Percentiles rank a stretch among this genome's conserved stretches.
Evolutionary conservation across 1,284 basidiomycete genomes (phyloP).

Genomic region (Moesziomyces globuligerus): DNA sequence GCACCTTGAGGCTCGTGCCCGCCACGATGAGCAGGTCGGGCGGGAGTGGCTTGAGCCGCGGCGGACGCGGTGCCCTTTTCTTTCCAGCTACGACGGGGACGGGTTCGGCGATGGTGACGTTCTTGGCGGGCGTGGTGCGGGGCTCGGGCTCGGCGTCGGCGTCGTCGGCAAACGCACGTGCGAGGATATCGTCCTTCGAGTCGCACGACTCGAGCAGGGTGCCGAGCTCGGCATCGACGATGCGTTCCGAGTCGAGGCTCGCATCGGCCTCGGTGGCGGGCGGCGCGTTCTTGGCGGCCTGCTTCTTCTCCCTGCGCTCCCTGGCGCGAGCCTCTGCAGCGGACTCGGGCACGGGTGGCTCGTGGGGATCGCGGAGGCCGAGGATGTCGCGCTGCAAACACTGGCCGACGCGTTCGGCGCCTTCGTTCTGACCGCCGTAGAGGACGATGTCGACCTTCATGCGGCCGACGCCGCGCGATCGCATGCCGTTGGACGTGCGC

Average conservation of each 20-base stretch:
- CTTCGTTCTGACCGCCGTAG: constrained; percentile 88
- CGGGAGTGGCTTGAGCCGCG: constrained; percentile 67
- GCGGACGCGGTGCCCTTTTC: constrained; percentile 26
- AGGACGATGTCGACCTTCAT: constrained; percentile 87
- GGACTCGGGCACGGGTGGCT: constrained; percentile 62
- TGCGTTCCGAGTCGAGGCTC: constrained; percentile 32
- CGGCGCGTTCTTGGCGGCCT: constrained; percentile 18
- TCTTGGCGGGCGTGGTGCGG: constrained; percentile 12
- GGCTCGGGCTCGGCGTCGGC: constrained; percentile 15
- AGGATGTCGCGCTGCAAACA: constrained; percentile 65
- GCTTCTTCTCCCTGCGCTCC: constrained; percentile 45
- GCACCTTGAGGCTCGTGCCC: constrained; percentile 94
- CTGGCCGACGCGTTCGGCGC: constrained; percentile 77
- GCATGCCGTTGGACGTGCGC: constrained; percentile 79
- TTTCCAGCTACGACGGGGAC: constrained; percentile 27
- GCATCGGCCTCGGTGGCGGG: constrained; percentile 14
- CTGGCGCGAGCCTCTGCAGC: constrained; percentile 49
- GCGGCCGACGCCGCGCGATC: constrained; percentile 81
- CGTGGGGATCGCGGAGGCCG: constrained; percentile 62
- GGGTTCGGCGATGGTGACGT: constrained; percentile 28
- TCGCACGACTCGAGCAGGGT: constrained; percentile 8
- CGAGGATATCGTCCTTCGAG: constrained; percentile 46
- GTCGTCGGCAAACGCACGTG: constrained; percentile 43
- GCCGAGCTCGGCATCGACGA: constrained; percentile 28
- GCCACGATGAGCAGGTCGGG: constrained; percentile 94